Conservation (phyloP, 2,329 filamentous ascomycete genomes). For the Gaeumannomyces tritici region DNA sequence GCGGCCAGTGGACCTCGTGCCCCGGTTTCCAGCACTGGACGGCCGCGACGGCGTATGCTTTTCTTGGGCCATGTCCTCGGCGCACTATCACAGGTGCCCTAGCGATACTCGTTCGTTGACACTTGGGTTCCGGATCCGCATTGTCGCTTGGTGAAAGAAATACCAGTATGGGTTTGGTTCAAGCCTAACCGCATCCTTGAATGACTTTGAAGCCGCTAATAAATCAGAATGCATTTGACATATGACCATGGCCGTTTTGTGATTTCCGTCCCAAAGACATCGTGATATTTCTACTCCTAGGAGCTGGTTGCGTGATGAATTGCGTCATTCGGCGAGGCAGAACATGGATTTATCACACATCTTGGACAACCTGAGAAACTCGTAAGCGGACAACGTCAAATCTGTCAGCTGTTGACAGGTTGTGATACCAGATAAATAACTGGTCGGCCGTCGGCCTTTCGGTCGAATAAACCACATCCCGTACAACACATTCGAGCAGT, state of each 20-base stretch:
- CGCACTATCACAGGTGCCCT: background rate
- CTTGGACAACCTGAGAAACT: no score
- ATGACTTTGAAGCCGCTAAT: background rate
- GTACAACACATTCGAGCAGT: background rate
- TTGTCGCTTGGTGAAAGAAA: background rate
- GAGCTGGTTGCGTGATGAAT: no score
- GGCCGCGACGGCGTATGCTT: background rate
- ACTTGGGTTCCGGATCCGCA: background rate
- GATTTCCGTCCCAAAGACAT: no score
- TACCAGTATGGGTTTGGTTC: background rate
- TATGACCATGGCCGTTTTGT: background rate
- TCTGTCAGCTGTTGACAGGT: background rate
- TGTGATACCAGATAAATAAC: no score
- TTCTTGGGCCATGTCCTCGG: background rate
- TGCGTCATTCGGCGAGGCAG: no score
- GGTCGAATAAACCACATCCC: no score
- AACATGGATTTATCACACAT: no score
- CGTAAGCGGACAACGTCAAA: background rate
- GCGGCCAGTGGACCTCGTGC: background rate
- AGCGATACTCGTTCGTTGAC: background rate
- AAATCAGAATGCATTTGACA: background rate
- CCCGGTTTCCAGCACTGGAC: background rate
- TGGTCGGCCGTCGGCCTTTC: no score
- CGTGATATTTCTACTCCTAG: no score
- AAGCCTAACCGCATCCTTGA: background rate